Percentiles rank a stretch among this genome's conserved stretches.
Evolutionary conservation across 177 flowering plant genomes (phyloP).

Genomic region (Telopea speciosissima): DNA sequence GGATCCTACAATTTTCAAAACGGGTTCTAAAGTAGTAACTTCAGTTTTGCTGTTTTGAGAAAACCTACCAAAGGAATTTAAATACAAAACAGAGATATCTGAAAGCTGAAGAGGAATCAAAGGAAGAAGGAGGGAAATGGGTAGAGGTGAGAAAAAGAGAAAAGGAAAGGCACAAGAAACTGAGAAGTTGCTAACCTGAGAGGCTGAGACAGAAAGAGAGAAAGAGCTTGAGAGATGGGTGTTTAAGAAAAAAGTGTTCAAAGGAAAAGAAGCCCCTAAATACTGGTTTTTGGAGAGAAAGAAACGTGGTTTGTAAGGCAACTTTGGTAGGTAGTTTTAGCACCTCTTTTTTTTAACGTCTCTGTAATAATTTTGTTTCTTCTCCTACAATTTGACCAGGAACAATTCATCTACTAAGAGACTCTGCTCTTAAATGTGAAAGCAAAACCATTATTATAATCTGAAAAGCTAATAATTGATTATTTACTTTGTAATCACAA

Average conservation of each 20-base stretch:
- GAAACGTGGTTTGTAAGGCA: conserved; percentile 62
- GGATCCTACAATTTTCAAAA: conserved; percentile 6
- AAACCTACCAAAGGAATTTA: neutral
- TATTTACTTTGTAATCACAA: neutral
- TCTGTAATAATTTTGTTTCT: conserved; percentile 4
- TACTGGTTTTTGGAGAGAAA: conserved; percentile 34
- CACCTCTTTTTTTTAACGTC: conserved; percentile 9
- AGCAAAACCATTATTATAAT: neutral
- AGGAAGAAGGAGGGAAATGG: conserved; percentile 6
- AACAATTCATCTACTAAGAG: conserved; percentile 15
- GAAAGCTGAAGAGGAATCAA: conserved; percentile 5
- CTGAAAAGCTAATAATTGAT: neutral
- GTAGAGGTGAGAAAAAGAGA: neutral
- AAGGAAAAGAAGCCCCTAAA: conserved; percentile 30
- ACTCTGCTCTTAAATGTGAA: conserved; percentile 11
- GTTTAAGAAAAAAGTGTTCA: conserved; percentile 25
- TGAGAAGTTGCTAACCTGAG: conserved; percentile 12
- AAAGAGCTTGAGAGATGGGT: conserved; percentile 15
- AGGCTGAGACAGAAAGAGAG: too few species aligned
- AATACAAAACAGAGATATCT: conserved; percentile 5
- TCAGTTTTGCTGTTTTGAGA: neutral
- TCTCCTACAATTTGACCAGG: conserved; percentile 26
- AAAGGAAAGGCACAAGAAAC: conserved; percentile 9
- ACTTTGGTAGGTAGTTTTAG: conserved; percentile 34
- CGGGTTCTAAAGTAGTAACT: conserved; percentile 7